Conservation (phyloP, 768 basidiomycete genomes). For the Phaeotremella fagi region DNA sequence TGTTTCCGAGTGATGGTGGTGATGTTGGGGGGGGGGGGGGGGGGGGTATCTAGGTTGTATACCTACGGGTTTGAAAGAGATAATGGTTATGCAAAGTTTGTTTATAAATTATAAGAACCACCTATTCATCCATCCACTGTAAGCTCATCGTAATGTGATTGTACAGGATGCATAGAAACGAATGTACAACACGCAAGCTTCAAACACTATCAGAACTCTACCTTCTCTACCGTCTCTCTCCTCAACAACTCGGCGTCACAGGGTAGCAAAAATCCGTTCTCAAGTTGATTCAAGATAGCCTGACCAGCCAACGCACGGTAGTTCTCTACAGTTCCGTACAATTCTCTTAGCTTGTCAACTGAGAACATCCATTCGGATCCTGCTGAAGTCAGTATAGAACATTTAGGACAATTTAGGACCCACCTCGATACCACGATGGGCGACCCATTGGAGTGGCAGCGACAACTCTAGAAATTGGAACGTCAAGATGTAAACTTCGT, state of each 20-base stretch:
- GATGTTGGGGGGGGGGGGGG: no score
- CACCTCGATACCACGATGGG: slow-evolving; percentile 7
- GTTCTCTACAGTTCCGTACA: background rate
- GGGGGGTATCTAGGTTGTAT: no score
- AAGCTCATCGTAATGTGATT: no score
- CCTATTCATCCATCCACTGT: no score
- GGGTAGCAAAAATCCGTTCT: background rate
- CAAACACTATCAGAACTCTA: no score
- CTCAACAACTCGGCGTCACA: background rate
- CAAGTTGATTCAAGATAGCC: background rate
- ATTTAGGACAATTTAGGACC: background rate
- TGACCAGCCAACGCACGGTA: background rate
- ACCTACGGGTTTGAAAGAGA: no score
- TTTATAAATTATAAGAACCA: no score
- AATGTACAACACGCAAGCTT: no score
- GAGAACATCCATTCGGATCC: background rate
- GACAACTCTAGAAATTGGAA: slow-evolving; percentile 1
- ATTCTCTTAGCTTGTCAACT: background rate
- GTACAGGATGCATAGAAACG: no score
- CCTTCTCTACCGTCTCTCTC: background rate
- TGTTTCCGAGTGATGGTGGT: no score
- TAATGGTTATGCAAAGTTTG: no score
- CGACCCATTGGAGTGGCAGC: slow-evolving; percentile 7
- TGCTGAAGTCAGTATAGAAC: background rate
- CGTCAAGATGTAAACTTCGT: slow-evolving; percentile 3